Evolutionary conservation across 768 basidiomycete species (phyloP).

Genomic region (Russula ochroleuca): DNA sequence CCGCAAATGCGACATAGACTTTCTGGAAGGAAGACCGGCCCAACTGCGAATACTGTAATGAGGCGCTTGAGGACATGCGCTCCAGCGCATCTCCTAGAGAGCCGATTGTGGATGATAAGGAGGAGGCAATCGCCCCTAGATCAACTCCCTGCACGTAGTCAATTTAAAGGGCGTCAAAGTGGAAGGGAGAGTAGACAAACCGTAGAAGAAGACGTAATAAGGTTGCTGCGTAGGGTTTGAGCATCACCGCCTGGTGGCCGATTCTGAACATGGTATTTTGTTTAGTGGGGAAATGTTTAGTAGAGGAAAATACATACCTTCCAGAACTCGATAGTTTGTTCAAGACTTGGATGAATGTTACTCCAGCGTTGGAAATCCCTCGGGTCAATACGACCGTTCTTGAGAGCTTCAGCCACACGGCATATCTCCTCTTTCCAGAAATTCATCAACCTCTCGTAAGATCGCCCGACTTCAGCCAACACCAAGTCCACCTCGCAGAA

Average conservation of each 20-base stretch:
- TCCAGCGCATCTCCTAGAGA: neutral
- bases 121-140: neutral
- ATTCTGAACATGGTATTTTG: too few relatives aligned
- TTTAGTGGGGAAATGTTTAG: too few relatives aligned
- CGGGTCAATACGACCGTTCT: neutral
- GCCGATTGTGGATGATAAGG: neutral
- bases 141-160: neutral
- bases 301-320: neutral
- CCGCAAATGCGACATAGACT: neutral
- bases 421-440: constrained; percentile 1
- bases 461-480: neutral
- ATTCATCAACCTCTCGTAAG: neutral
- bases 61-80: neutral
- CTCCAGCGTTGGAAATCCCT: neutral
- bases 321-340: neutral
- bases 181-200: neutral
- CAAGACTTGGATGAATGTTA: neutral
- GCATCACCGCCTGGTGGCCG: too few relatives aligned
- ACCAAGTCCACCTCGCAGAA: neutral
- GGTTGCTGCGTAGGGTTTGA: too few relatives aligned
- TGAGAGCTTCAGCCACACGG: neutral
- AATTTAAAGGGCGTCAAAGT: neutral
- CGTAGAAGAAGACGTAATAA: constrained; percentile 3
- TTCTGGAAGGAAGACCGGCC: neutral
- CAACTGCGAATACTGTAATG: neutral